Conservation (phyloP, 208 protist genomes). For the Lotmaria passim region DNA sequence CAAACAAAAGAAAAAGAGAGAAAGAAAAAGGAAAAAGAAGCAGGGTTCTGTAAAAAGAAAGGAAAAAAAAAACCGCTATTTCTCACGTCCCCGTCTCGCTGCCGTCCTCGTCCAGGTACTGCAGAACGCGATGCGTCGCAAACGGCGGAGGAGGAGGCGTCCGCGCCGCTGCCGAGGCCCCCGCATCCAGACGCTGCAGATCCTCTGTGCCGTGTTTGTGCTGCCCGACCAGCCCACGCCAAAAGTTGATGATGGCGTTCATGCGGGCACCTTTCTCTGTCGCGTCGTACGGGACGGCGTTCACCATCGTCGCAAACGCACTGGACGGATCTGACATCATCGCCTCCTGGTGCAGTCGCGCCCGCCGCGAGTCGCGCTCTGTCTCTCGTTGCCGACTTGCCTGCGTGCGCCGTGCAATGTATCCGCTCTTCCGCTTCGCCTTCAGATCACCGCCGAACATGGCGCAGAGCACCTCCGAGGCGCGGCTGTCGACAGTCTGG, state of each 20-base stretch:
- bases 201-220: slow-evolving; percentile 39
- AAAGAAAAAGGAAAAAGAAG: too few species aligned
- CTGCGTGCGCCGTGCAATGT: slow-evolving; percentile 13
- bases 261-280: slow-evolving; percentile 50
- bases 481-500: slow-evolving; percentile 28
- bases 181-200: background rate
- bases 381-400: slow-evolving; percentile 25
- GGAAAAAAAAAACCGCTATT: too few species aligned
- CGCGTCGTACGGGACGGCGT: slow-evolving; percentile 18
- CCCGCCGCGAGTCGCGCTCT: slow-evolving; percentile 27
- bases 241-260: slow-evolving; percentile 64
- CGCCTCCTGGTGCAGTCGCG: slow-evolving; percentile 30
- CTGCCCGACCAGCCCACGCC: slow-evolving; percentile 62
- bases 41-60: too few species aligned
- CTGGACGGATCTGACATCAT: slow-evolving; percentile 2
- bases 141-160: background rate
- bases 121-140: slow-evolving; percentile 3
- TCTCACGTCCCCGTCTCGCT: background rate
- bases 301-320: slow-evolving; percentile 1
- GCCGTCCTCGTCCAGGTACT: slow-evolving; percentile 17
- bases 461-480: slow-evolving; percentile 49
- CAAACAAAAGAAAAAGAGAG: too few species aligned
- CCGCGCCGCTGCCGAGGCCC: background rate
- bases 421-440: slow-evolving; percentile 34
- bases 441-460: slow-evolving; percentile 57